phyloP scores from a whole-genome alignment of 2,329 filamentous ascomycete genomes.

The Emydomyces testavorans region DNA sequence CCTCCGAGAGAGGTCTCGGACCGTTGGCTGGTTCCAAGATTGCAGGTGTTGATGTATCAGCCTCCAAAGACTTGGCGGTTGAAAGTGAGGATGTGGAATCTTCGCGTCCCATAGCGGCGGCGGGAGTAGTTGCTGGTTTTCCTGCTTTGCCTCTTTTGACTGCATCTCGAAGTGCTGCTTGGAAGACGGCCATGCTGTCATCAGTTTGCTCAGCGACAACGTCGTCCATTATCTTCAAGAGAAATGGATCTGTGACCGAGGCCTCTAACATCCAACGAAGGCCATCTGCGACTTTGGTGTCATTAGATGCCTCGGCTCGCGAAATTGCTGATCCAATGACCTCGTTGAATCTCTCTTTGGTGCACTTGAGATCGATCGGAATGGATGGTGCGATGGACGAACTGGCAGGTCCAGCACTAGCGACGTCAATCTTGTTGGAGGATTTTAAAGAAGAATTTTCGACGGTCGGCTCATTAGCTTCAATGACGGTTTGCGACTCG shows the following conservation, averaged over 20 bases:
- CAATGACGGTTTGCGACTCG: background rate
- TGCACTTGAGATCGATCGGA: conserved; percentile 18
- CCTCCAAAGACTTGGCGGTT: conserved; percentile 30
- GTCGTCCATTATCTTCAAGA: conserved; percentile 23
- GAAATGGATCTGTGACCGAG: conserved; percentile 24
- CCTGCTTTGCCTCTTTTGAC: conserved; percentile 17
- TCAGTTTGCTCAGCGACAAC: conserved; percentile 23
- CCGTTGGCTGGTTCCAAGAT: conserved; percentile 14
- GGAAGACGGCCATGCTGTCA: conserved; percentile 22
- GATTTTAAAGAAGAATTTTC: conserved; percentile 12
- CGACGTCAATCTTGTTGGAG: conserved; percentile 13
- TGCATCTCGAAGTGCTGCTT: conserved; percentile 24
- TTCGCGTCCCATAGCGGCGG: conserved; percentile 18
- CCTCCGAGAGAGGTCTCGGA: conserved; percentile 18
- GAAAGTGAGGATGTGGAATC: conserved; percentile 29
- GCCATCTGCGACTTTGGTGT: conserved; percentile 23
- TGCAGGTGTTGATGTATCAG: conserved; percentile 23
- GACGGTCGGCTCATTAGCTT: conserved; percentile 9
- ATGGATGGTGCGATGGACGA: conserved; percentile 11
- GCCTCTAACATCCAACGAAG: conserved; percentile 24
- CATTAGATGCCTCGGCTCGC: conserved; percentile 22
- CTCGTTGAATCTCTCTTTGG: conserved; percentile 23
- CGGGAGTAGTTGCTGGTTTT: conserved; percentile 4
- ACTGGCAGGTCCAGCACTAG: conserved; percentile 14
- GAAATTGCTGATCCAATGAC: conserved; percentile 23